A percentile compares a stretch with the other conserved stretches of the same genome.
These are phyloP conservation scores for Leptographium flavum DNA, from an alignment of 2,329 filamentous ascomycete genomes.

Conservation along the genomic window DNA sequence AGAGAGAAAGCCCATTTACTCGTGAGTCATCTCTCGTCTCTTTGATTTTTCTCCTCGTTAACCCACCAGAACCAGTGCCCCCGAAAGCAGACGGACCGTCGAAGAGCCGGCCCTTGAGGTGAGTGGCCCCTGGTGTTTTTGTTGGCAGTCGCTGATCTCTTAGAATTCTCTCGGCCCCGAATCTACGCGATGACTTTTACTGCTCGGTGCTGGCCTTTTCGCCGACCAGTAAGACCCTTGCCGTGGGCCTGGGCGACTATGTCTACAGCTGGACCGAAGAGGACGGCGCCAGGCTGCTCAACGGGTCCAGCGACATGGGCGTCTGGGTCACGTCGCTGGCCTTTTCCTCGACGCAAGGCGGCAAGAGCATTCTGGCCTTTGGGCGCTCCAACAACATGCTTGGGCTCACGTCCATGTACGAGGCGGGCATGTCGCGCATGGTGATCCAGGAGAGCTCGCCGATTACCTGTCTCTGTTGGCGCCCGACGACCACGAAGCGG, in stretches of 20 bases:
- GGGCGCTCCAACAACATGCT: constrained; percentile 67
- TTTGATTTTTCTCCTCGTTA: too few species aligned
- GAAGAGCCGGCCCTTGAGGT: constrained; percentile 51
- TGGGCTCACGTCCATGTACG: constrained; percentile 62
- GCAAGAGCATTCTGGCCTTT: constrained; percentile 69
- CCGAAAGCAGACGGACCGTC: constrained; percentile 5
- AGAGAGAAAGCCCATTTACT: constrained; percentile 13
- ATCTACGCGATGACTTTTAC: constrained; percentile 89
- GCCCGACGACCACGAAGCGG: constrained; percentile 43
- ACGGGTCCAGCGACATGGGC: constrained; percentile 29
- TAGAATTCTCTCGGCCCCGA: constrained; percentile 71
- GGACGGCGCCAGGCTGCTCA: constrained; percentile 45
- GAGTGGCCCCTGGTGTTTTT: constrained; percentile 17
- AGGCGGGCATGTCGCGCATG: constrained; percentile 28
- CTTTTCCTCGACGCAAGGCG: constrained; percentile 70
- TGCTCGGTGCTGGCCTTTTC: constrained; percentile 86
- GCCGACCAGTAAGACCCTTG: constrained; percentile 56
- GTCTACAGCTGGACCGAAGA: constrained; percentile 85
- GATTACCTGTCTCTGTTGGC: constrained; percentile 71
- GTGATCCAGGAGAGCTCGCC: constrained; percentile 56
- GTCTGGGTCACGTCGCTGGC: constrained; percentile 67
- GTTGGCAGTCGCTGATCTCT: constrained; percentile 32
- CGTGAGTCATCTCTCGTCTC: too few species aligned
- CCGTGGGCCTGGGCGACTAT: constrained; percentile 64
- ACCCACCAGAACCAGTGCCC: too few species aligned